Conservation (phyloP, 192 early-diverging fungal genomes). For the Linnemannia exigua region DNA sequence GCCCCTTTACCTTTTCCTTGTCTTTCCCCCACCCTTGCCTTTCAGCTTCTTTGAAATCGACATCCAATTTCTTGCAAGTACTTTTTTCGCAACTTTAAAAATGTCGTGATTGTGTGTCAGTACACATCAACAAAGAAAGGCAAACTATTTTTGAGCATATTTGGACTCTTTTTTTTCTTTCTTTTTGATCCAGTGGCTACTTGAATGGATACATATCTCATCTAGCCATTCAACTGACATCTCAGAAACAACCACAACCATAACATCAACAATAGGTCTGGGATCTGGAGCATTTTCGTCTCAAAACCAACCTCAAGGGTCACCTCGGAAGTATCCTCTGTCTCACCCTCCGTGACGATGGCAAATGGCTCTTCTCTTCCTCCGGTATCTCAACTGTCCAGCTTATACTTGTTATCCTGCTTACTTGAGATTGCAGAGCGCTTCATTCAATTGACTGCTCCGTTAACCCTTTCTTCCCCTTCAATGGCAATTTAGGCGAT, state of each 20-base stretch:
- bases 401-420: slow-evolving; percentile 9
- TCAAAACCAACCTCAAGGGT: slow-evolving; percentile 62
- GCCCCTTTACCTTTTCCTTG: slow-evolving; percentile 48
- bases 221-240: neutral
- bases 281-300: slow-evolving; percentile 65
- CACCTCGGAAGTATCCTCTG: slow-evolving; percentile 65
- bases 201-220: slow-evolving; percentile 3
- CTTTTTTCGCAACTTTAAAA: slow-evolving; percentile 8
- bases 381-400: slow-evolving; percentile 60
- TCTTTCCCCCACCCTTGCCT: neutral
- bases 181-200: neutral
- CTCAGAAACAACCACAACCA: neutral
- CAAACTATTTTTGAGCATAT: neutral
- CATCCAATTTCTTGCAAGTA: neutral
- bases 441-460: neutral
- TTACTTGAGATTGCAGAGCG: neutral
- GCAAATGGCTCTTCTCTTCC: slow-evolving; percentile 65
- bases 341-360: slow-evolving; percentile 61
- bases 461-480: slow-evolving; percentile 24
- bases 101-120: slow-evolving; percentile 36
- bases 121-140: neutral
- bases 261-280: slow-evolving; percentile 56
- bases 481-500: slow-evolving; percentile 62
- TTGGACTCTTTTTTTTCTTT: neutral
- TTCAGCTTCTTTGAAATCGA: neutral